Conservation (phyloP, 106 monocot genomes). For the Platanthera guangdongensis region DNA sequence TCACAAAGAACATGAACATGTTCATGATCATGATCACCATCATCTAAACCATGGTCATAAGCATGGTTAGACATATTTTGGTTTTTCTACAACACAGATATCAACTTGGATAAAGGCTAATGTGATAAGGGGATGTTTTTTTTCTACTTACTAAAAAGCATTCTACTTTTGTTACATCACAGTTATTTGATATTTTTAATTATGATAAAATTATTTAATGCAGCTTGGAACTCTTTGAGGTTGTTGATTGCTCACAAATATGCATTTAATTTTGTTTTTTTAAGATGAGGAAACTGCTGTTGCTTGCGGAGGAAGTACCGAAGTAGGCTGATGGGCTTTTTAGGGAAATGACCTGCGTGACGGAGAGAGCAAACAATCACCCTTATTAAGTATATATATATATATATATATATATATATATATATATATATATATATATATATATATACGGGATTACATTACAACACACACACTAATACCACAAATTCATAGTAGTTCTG, state of each 20-base stretch:
- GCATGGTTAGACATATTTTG: slow-evolving; percentile 30
- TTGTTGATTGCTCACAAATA: neutral
- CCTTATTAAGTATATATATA: no score
- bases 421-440: slow-evolving; percentile 4
- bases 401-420: slow-evolving; percentile 5
- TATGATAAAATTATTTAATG: neutral
- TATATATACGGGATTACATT: no score
- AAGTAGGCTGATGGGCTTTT: no score
- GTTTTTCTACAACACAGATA: neutral
- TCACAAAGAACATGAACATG: slow-evolving; percentile 32
- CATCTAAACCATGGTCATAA: slow-evolving; percentile 49
- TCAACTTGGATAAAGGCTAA: neutral
- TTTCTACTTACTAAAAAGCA: neutral
- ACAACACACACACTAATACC: no score
- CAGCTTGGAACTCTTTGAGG: neutral
- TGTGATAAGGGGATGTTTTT: neutral
- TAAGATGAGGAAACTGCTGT: no score
- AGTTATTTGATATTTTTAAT: neutral
- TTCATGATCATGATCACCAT: slow-evolving; percentile 49
- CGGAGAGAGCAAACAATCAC: no score
- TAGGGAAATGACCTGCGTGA: no score
- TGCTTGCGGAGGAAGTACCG: no score
- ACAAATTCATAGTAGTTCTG: no score
- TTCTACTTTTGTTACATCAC: neutral
- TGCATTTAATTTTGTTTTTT: no score